Conservation (phyloP, 345 rosid genomes). For the Acer campestre region DNA sequence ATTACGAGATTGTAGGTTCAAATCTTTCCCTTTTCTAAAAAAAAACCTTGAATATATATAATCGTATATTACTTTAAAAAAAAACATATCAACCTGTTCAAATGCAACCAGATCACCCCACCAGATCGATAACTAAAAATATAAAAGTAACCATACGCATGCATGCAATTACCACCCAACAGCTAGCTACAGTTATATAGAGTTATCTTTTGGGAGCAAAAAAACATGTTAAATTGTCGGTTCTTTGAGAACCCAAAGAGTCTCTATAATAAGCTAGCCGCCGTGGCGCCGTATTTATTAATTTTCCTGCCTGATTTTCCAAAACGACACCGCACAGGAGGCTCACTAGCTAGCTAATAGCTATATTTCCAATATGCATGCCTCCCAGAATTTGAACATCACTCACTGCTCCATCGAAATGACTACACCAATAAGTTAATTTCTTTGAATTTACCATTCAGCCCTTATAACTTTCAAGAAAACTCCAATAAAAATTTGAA, state of each 20-base stretch:
- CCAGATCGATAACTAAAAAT: neutral
- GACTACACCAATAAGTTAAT: neutral
- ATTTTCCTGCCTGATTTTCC: too few species aligned
- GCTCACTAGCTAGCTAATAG: neutral
- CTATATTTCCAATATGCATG: too few species aligned
- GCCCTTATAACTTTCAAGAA: neutral
- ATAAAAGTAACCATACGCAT: neutral
- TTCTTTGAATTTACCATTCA: neutral
- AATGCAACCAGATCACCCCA: neutral
- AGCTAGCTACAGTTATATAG: too few species aligned
- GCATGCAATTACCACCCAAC: too few species aligned
- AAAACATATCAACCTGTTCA: neutral
- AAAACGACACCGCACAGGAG: neutral
- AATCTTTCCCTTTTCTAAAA: too few species aligned
- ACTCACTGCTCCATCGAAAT: neutral
- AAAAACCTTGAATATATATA: too few species aligned
- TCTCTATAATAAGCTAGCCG: neutral
- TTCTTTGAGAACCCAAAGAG: neutral
- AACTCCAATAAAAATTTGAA: neutral
- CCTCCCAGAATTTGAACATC: too few species aligned
- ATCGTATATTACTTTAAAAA: too few species aligned
- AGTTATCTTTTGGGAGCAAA: too few species aligned
- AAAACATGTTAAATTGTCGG: neutral
- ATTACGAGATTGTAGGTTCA: too few species aligned
- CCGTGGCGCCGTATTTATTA: slow-evolving; percentile 9